Conservation (phyloP, 2,329 filamentous ascomycete species). For the Microsporum ferrugineum region DNA sequence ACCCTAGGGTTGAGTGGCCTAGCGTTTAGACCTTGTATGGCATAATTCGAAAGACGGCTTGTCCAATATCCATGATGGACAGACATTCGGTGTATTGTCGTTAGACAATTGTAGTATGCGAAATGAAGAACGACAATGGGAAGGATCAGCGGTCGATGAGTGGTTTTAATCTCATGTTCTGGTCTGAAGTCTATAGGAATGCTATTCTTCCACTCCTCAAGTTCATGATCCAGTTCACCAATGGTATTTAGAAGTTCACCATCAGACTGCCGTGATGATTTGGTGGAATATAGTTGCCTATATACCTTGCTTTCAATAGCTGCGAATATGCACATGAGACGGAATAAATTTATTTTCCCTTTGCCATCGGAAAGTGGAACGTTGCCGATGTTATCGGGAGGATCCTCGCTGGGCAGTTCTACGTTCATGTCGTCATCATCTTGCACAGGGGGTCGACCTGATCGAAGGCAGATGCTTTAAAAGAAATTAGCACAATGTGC, state of each 20-base stretch:
- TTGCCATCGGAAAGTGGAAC: constrained; percentile 82
- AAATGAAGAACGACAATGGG: constrained; percentile 93
- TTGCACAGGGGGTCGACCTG: constrained; percentile 59
- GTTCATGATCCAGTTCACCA: constrained; percentile 75
- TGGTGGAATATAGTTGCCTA: constrained; percentile 82
- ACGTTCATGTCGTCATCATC: constrained; percentile 88
- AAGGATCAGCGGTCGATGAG: constrained; percentile 83
- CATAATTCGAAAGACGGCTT: constrained; percentile 83
- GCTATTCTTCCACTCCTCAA: constrained; percentile 92
- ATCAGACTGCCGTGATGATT: constrained; percentile 80
- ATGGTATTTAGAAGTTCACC: constrained; percentile 92
- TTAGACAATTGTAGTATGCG: constrained; percentile 94
- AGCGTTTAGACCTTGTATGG: constrained; percentile 85
- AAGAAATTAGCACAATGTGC: constrained; percentile 11
- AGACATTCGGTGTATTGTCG: constrained; percentile 96
- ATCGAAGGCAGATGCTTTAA: constrained; percentile 52
- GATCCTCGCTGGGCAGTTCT: constrained; percentile 82
- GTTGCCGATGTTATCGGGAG: constrained; percentile 84
- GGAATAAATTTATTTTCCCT: constrained; percentile 88
- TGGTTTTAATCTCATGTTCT: constrained; percentile 88
- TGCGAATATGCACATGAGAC: constrained; percentile 82
- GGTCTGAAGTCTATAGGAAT: constrained; percentile 96
- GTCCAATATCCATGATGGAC: constrained; percentile 98
- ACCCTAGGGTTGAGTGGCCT: constrained; percentile 84
- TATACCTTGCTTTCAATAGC: constrained; percentile 91